These are phyloP conservation scores for Aspergillus egyptiacus DNA, from an alignment of 495 filamentous ascomycete species.

Conservation along the genomic window DNA sequence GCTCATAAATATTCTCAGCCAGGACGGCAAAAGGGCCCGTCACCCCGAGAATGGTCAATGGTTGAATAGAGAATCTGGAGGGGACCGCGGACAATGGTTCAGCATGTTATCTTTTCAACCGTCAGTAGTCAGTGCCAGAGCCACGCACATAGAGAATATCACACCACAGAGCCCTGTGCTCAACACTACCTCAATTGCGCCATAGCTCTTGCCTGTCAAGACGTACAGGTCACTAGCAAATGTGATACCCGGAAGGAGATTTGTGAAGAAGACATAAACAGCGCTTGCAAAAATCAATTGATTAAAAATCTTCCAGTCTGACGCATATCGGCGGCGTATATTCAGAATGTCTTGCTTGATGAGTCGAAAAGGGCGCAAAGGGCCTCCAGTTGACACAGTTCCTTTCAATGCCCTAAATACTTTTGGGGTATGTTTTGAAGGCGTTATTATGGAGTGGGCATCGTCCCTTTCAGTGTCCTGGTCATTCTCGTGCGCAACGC, in stretches of 20 bases:
- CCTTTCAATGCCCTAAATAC: conserved; percentile 29
- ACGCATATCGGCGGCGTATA: conserved; percentile 50
- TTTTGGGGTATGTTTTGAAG: conserved; percentile 39
- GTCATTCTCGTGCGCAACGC: conserved; percentile 6
- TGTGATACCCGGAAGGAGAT: conserved; percentile 66
- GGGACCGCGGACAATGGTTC: neutral
- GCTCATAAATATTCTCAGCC: conserved; percentile 61
- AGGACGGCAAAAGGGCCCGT: conserved; percentile 71
- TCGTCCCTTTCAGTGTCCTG: conserved; percentile 23
- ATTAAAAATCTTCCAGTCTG: conserved; percentile 66
- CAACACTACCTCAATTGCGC: conserved; percentile 66
- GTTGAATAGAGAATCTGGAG: conserved; percentile 57
- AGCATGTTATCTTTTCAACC: neutral
- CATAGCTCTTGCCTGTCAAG: conserved; percentile 60
- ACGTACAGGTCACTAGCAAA: conserved; percentile 67
- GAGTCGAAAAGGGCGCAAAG: conserved; percentile 55
- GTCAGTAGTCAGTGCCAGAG: neutral
- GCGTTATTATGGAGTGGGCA: conserved; percentile 37
- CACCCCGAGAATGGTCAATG: conserved; percentile 66
- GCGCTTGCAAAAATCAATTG: conserved; percentile 65
- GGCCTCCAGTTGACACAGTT: conserved; percentile 34
- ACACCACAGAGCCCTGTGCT: conserved; percentile 64
- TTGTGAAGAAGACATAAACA: conserved; percentile 72
- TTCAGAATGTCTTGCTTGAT: conserved; percentile 55
- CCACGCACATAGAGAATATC: conserved; percentile 58